These are phyloP conservation scores for Diphasiastrum complanatum DNA, from an alignment of 83 land plant genomes.

Conservation along the genomic window DNA sequence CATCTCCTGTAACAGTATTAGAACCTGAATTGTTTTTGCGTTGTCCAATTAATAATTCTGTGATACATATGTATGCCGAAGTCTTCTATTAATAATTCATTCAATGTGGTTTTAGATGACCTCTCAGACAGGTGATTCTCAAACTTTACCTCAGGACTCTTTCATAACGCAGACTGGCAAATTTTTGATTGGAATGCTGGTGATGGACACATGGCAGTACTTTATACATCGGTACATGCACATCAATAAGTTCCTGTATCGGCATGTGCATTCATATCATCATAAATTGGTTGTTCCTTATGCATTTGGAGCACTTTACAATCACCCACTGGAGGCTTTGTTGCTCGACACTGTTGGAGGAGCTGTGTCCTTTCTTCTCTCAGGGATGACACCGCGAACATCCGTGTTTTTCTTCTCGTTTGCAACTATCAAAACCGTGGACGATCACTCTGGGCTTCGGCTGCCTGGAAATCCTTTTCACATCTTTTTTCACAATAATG, in stretches of 20 bases:
- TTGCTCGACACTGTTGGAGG: constrained; percentile 68
- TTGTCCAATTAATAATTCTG: too few species aligned
- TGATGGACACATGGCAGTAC: constrained; percentile 75
- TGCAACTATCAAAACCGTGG: constrained; percentile 58
- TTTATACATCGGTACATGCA: constrained; percentile 73
- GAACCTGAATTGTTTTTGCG: too few species aligned
- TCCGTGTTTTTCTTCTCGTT: constrained; percentile 59
- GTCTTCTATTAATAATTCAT: too few species aligned
- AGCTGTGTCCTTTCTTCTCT: constrained; percentile 53
- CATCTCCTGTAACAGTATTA: too few species aligned
- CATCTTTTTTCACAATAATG: constrained; percentile 52
- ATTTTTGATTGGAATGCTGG: constrained; percentile 48
- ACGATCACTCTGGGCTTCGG: constrained; percentile 70
- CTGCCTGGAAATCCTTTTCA: constrained; percentile 69
- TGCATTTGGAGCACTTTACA: constrained; percentile 67
- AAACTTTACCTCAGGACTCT: constrained; percentile 29
- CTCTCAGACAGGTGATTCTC: constrained; percentile 24
- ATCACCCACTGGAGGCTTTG: constrained; percentile 67
- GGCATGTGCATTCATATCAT: constrained; percentile 62
- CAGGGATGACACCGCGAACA: constrained; percentile 68
- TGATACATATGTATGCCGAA: too few species aligned
- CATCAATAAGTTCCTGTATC: constrained; percentile 53
- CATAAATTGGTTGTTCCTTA: constrained; percentile 60
- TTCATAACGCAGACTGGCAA: constrained; percentile 34
- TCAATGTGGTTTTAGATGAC: constrained; percentile 43